Percentiles rank a stretch among this genome's conserved stretches.
Evolutionary conservation across 768 basidiomycete genomes (phyloP).

Genomic region (Asterophora parasitica): DNA sequence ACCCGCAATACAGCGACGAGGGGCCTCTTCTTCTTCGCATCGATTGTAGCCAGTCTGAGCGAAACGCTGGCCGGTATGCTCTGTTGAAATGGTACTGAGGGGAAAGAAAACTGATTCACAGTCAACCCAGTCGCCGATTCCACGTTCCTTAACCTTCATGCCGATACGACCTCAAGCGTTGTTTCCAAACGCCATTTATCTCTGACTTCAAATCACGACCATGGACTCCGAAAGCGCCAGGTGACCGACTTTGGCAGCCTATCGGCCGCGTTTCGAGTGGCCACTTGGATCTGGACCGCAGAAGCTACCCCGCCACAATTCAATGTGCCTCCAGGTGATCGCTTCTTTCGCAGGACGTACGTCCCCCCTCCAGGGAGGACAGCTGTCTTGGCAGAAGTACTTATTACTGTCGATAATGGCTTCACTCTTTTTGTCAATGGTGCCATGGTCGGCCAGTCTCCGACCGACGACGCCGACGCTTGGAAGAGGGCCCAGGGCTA

Average conservation of each 20-base stretch:
- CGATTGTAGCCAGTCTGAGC: conserved; percentile 5
- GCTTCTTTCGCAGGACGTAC: conserved; percentile 11
- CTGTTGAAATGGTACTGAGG: not conserved
- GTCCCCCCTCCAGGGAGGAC: conserved; percentile 9
- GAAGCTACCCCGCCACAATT: conserved; percentile 4
- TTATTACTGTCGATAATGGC: conserved; percentile 12
- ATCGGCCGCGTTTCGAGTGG: conserved; percentile 1
- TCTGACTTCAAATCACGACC: not conserved
- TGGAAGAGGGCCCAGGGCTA: conserved; percentile 14
- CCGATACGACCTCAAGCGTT: conserved; percentile 3
- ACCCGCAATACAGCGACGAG: conserved; percentile 2
- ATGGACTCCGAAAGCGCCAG: conserved; percentile 4
- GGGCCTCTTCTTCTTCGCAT: conserved; percentile 10
- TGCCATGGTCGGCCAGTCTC: conserved; percentile 4
- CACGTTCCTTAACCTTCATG: conserved; percentile 13
- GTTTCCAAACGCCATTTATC: conserved; percentile 7
- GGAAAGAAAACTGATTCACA: not conserved
- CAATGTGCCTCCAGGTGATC: conserved; percentile 7
- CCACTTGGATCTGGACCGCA: conserved; percentile 14
- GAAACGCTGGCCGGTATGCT: conserved; percentile 13
- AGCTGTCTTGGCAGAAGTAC: conserved; percentile 10
- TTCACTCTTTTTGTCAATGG: conserved; percentile 12
- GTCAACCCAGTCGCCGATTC: conserved; percentile 1
- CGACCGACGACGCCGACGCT: not conserved
- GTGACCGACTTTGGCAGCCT: conserved; percentile 5